A percentile compares a stretch with the other conserved stretches of the same genome.
phyloP scores from a whole-genome alignment of 768 basidiomycete species.

The Naganishia vishniacii region DNA sequence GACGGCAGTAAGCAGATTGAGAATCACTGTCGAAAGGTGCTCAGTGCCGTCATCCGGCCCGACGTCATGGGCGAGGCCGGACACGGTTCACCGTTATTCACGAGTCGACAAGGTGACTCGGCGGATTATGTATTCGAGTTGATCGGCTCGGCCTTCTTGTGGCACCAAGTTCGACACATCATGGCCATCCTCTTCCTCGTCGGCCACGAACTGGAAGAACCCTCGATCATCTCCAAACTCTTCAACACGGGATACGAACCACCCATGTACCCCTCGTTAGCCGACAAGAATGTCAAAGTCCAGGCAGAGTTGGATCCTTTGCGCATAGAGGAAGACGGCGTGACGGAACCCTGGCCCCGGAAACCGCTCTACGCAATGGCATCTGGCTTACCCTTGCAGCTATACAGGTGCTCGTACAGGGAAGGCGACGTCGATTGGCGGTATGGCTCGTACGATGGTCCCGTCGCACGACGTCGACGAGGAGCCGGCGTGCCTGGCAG shows the following conservation, averaged over 20 bases:
- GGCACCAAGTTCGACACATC: conserved; percentile 93
- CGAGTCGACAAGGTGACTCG: conserved; percentile 21
- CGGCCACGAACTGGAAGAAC: conserved; percentile 70
- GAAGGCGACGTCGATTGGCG: conserved; percentile 68
- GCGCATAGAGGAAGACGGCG: neutral
- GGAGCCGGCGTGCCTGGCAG: conserved; percentile 28
- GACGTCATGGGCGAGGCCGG: neutral
- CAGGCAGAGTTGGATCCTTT: conserved; percentile 6
- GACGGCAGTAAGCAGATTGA: conserved; percentile 87
- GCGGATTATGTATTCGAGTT: conserved; percentile 72
- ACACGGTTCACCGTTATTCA: too few species aligned
- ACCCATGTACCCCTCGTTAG: conserved; percentile 43
- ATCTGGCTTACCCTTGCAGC: conserved; percentile 77
- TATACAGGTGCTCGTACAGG: conserved; percentile 81
- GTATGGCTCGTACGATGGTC: conserved; percentile 53
- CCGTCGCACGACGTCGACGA: conserved; percentile 28
- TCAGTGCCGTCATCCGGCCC: conserved; percentile 52
- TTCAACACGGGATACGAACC: conserved; percentile 61
- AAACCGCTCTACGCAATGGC: conserved; percentile 95
- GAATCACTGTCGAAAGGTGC: conserved; percentile 64
- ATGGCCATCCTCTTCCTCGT: conserved; percentile 85
- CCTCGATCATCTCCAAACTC: conserved; percentile 64
- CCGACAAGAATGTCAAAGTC: conserved; percentile 42
- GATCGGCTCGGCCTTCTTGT: conserved; percentile 79
- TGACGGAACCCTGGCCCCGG: conserved; percentile 26